Base-by-base conservation (phyloP, 805 yeast genomes). In the Jamesozyma gamospora region DNA sequence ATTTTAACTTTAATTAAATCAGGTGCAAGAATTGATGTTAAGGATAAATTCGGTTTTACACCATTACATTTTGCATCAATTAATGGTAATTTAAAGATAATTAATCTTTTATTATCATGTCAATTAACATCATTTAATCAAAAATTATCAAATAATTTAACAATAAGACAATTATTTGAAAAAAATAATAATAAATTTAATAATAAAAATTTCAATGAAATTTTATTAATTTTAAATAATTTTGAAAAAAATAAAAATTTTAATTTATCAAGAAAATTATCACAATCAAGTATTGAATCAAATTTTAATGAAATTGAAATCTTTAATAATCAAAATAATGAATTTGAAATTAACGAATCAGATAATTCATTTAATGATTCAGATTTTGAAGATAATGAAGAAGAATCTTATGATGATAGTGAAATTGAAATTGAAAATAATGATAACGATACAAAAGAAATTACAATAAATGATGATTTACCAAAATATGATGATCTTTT, bases 31-130 rank as follows among this genome's bases (percentile, higher is more conserved):
- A 69, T 80, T 33, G 88, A 85, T 58, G 66, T 70, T 35, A 75
- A 73, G 51, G 98, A 92, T 58, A 69, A 71, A 32, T 83, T 79
- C 55, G 96, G 95, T 1, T 74, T 75, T 45, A 80, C 96, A 0
- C 95, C 98, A 4, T 66, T 92, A 41, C 95, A 88, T 58, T 79
- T 82, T 54, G 95, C 96, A 0, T 74, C 86, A 26, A 58, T 88
- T 49, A 68, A 71, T 48, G 95, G 95, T 26, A 72, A 82, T 52
- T 66, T 83, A 37, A 79, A 73, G 35, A 67, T 81, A 30, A 81
- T 84, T 44, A 69, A 71, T 33, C 53, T 79, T 32, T 67, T 84
- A 46, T 55, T 79, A 32, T 77, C 71, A 28, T 78, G 81, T 55
- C 79, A 77, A 37, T 82, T 90, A 1, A 76, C 74, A 48, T 60